Evolutionary conservation across 371 early-diverging fungal species (phyloP).

Genomic region (Zancudomyces culisetae): DNA sequence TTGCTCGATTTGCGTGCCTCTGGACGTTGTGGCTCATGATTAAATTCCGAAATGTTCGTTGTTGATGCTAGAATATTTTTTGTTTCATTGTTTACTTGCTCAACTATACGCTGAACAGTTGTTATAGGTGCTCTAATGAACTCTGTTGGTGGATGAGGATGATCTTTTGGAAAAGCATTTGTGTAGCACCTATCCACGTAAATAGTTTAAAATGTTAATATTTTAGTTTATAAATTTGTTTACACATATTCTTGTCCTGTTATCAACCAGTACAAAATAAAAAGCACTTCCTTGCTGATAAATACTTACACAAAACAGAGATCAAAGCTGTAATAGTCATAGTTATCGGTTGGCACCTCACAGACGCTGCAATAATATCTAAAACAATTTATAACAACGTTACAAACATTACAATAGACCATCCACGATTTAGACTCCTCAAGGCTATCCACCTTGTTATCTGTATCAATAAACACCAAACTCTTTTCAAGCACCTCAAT

Average conservation of each 20-base stretch:
- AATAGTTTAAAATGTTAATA: neutral
- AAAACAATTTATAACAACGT: slow-evolving; percentile 32
- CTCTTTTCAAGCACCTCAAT: slow-evolving; percentile 3
- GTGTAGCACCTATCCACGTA: slow-evolving; percentile 37
- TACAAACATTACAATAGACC: slow-evolving; percentile 41
- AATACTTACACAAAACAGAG: slow-evolving; percentile 28
- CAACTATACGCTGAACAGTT: slow-evolving; percentile 12
- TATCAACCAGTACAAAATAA: too few species aligned
- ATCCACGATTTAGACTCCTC: slow-evolving; percentile 27
- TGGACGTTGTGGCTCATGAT: neutral
- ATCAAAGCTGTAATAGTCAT: slow-evolving; percentile 44
- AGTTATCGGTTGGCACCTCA: slow-evolving; percentile 42
- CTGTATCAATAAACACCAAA: slow-evolving; percentile 1
- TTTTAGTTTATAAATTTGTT: too few species aligned
- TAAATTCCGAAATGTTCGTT: neutral
- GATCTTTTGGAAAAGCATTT: slow-evolving; percentile 45
- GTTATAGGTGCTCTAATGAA: slow-evolving; percentile 53
- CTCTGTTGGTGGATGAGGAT: slow-evolving; percentile 53
- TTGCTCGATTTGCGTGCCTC: too few species aligned
- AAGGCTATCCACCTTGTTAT: neutral
- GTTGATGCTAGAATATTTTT: slow-evolving; percentile 3
- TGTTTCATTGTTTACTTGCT: neutral
- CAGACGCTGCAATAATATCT: slow-evolving; percentile 71
- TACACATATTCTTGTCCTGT: too few species aligned
- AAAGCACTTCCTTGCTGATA: too few species aligned